Conservation (phyloP, 352 stramenopile species). For the Pythium rhizo-oryzae region DNA sequence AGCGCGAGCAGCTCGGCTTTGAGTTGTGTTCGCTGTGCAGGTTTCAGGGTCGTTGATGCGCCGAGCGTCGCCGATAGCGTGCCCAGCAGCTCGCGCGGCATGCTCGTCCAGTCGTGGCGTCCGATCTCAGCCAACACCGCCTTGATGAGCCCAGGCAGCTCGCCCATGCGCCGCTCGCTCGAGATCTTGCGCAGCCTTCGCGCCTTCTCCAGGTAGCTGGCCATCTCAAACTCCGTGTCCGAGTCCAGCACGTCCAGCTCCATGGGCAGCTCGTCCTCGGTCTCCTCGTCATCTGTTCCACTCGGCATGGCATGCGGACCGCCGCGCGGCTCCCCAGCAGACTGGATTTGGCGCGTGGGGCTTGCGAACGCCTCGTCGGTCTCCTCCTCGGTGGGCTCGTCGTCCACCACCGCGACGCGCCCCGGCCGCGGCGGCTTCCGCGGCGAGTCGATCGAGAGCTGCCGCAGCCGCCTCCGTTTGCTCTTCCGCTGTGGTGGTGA, state of each 20-base stretch:
- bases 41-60: constrained; percentile 16
- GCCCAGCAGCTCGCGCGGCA: constrained; percentile 18
- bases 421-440: constrained; percentile 20
- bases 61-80: constrained; percentile 19
- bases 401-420: constrained; percentile 1
- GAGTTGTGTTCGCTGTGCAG: constrained; percentile 1
- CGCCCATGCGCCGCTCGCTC: constrained; percentile 11
- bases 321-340: background rate
- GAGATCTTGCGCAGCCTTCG: constrained; percentile 21
- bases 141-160: constrained; percentile 16
- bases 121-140: constrained; percentile 4
- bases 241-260: constrained; percentile 18
- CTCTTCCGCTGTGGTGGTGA: background rate
- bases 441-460: constrained; percentile 16
- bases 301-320: constrained; percentile 3
- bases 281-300: constrained; percentile 2
- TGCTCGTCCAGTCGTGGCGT: constrained; percentile 3
- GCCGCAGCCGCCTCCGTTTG: constrained; percentile 5
- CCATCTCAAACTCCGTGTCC: constrained; percentile 15
- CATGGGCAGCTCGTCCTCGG: constrained; percentile 15
- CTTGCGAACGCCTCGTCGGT: background rate
- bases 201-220: constrained; percentile 17
- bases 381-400: constrained; percentile 1
- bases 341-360: background rate
- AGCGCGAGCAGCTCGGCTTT: background rate